Evolutionary conservation across 1,284 basidiomycete genomes (phyloP).

Genomic region (Cryptococcus sp.): DNA sequence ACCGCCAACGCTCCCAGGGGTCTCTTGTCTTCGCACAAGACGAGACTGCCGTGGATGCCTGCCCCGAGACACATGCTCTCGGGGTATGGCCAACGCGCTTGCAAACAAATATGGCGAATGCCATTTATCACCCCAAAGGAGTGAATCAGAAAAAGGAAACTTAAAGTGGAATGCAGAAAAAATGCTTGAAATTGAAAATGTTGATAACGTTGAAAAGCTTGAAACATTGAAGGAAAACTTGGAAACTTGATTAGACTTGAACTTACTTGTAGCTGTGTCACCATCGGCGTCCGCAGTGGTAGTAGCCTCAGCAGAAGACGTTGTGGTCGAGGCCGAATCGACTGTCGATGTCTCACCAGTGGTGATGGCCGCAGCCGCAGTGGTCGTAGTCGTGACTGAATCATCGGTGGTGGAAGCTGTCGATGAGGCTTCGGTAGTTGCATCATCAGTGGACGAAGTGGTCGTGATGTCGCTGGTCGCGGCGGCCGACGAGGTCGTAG

Average conservation of each 20-base stretch:
- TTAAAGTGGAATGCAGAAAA: not conserved
- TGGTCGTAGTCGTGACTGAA: too few relatives aligned
- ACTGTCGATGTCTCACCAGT: not conserved
- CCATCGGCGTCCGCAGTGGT: not conserved
- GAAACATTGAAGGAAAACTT: not conserved
- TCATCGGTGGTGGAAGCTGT: not conserved
- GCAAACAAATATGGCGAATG: not conserved
- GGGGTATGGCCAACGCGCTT: not conserved
- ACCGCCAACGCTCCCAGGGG: not conserved
- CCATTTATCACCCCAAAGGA: not conserved
- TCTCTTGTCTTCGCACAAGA: not conserved
- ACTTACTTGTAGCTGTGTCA: slow-evolving; percentile 13
- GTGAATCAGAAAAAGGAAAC: not conserved
- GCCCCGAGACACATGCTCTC: not conserved
- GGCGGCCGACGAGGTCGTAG: slow-evolving; percentile 2
- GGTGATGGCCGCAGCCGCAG: too few relatives aligned
- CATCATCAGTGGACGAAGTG: slow-evolving; percentile 1
- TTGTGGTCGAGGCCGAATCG: not conserved
- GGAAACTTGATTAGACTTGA: not conserved
- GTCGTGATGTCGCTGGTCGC: slow-evolving; percentile 4
- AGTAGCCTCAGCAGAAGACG: not conserved
- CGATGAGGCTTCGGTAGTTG: not conserved
- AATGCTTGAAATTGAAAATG: slow-evolving; percentile 1
- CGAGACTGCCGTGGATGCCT: too few relatives aligned
- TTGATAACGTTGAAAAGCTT: slow-evolving; percentile 4